These are phyloP conservation scores for Penicillium herquei DNA, from an alignment of 495 filamentous ascomycete genomes.

Conservation along the genomic window DNA sequence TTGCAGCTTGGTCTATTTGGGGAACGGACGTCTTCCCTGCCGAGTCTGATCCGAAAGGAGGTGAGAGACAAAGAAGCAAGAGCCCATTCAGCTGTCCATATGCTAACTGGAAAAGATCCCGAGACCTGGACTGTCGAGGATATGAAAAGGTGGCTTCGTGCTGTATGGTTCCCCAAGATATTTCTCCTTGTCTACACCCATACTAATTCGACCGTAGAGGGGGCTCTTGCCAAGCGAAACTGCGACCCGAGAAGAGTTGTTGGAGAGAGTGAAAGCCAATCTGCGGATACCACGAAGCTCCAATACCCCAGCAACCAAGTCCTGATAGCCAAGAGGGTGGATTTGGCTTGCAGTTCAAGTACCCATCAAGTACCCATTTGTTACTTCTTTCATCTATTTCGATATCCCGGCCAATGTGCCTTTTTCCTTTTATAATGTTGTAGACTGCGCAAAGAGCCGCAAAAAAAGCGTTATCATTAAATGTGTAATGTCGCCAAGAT, in stretches of 20 bases:
- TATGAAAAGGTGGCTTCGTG: slow-evolving; percentile 69
- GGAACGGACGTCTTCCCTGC: slow-evolving; percentile 75
- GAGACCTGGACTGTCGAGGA: slow-evolving; percentile 71
- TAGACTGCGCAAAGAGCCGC: no score
- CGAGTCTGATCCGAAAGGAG: slow-evolving; percentile 70
- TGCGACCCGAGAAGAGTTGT: slow-evolving; percentile 70
- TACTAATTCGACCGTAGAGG: slow-evolving; percentile 49
- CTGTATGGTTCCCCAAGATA: slow-evolving; percentile 50
- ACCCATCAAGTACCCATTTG: slow-evolving; percentile 1
- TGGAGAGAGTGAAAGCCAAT: slow-evolving; percentile 80
- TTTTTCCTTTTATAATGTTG: no score
- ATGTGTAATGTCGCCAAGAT: no score
- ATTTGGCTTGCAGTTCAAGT: not conserved
- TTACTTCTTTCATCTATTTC: not conserved
- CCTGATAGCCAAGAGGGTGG: slow-evolving; percentile 2
- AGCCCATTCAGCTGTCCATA: not conserved
- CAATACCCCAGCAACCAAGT: slow-evolving; percentile 7
- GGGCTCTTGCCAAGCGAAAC: slow-evolving; percentile 64
- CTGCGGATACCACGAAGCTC: slow-evolving; percentile 51
- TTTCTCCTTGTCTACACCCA: not conserved
- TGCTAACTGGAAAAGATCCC: slow-evolving; percentile 48
- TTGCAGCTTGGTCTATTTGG: slow-evolving; percentile 81
- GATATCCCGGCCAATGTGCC: no score
- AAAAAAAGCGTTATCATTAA: no score
- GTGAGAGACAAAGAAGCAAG: slow-evolving; percentile 32